These are phyloP conservation scores for Nannochloropsis salina DNA, from an alignment of 108 stramenopile genomes.

Conservation along the genomic window DNA sequence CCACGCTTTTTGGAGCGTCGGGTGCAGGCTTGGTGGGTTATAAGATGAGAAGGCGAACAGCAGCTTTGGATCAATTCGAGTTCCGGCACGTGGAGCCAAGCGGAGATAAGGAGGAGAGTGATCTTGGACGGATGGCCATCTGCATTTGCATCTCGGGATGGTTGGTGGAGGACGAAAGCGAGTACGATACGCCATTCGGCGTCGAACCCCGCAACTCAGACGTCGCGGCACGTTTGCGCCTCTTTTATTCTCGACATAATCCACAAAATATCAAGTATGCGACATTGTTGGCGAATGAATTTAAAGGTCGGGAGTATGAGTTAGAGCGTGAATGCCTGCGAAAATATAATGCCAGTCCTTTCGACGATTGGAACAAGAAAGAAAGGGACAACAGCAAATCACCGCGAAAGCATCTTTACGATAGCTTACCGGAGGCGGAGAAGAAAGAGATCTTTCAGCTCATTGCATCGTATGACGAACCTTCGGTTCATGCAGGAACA, in stretches of 20 bases:
- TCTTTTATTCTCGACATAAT: conserved; percentile 32
- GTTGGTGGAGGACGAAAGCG: conserved; percentile 28
- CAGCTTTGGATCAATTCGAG: conserved; percentile 29
- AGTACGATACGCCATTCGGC: conserved; percentile 29
- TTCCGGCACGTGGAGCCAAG: conserved; percentile 14
- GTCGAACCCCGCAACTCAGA: conserved; percentile 29
- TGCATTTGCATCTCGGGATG: conserved; percentile 33
- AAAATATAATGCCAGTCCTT: not conserved
- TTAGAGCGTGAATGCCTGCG: not conserved
- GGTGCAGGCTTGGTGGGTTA: conserved; percentile 44
- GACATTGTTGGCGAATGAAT: not conserved
- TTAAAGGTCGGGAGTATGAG: not conserved
- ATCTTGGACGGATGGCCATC: conserved; percentile 31
- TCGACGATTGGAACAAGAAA: not conserved
- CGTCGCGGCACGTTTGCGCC: conserved; percentile 27
- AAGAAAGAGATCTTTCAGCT: not conserved
- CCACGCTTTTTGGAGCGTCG: conserved; percentile 35
- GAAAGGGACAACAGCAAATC: not conserved
- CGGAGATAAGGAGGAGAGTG: conserved; percentile 26
- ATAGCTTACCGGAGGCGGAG: not conserved
- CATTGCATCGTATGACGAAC: not conserved
- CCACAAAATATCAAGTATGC: conserved; percentile 23
- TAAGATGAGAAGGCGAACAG: conserved; percentile 35
- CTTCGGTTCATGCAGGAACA: not conserved
- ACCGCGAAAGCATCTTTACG: not conserved